Evolutionary conservation across 2,329 filamentous ascomycete species (phyloP), one percentile per base, ranked within the genome.

Genomic region (Epichloe aotearoae): DNA sequence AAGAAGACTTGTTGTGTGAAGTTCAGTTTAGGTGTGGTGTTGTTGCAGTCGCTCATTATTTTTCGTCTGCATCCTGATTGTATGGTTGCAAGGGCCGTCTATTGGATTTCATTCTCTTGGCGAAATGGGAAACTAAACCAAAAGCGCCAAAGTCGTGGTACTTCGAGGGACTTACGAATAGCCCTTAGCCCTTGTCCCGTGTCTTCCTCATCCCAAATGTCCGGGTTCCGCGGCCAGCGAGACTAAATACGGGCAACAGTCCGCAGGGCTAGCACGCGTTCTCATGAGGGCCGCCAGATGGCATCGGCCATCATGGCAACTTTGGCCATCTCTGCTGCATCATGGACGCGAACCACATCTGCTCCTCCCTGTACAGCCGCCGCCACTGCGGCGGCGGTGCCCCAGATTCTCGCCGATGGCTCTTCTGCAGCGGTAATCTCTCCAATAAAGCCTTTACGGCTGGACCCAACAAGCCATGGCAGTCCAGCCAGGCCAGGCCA

Each of bases 331-430:
- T 93, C 86, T 51, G 73, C 69, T 14, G 90, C 86, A 70, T 97
- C 91, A 69, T 98, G 93, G 41, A 98, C 89, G 48, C 93, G 76
- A 44, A 97, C 83, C 52, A 98, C 82, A 71, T 97, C 90, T 23
- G 90, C 90, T 3, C 93, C 93, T 6, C 88, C 54, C 54, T 84
- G 80, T 33, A 98, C 77, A 44, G 89, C 88, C 6, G 89, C 88
- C 3, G 86, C 84, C 8, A 97, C 86, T 0, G 89, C 87, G 11
- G 87, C 88, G 11, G 89, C 90, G 3, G 93, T 97, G 11, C 93
- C 81, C 81, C 83, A 93, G 8, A 77, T 74, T 54, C 91, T 77
- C 58, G 89, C 79, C 54, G 73, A 75, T 1, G 89, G 79, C 58
- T 82, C 78, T 53, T 77, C 67, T 1, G 89, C 86, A 0, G 85